These are phyloP conservation scores for Emergomyces pasteurianus DNA, from an alignment of 2,329 filamentous ascomycete genomes.

Conservation along the genomic window DNA sequence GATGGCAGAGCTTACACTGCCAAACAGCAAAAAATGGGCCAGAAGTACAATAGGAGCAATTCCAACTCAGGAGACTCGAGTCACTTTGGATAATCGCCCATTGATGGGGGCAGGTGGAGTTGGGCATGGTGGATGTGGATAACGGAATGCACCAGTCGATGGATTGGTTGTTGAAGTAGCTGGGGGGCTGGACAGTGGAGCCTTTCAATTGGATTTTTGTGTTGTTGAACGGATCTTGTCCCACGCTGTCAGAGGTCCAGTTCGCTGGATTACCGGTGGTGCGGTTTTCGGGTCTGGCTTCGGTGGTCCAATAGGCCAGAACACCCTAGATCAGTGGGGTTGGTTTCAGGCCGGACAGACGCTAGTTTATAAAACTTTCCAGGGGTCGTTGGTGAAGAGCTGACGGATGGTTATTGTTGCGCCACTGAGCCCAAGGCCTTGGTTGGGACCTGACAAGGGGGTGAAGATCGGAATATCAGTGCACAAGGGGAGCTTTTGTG, in stretches of 20 bases:
- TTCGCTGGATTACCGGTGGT: not conserved
- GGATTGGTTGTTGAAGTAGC: not conserved
- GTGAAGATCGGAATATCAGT: not conserved
- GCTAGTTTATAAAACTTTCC: not conserved
- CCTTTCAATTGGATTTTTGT: not conserved
- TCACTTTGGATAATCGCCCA: constrained; percentile 26
- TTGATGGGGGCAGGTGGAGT: constrained; percentile 14
- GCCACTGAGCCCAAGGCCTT: not conserved
- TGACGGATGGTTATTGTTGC: not conserved
- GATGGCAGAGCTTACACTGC: constrained; percentile 31
- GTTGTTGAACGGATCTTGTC: not conserved
- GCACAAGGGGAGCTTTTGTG: not conserved
- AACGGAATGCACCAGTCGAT: not conserved
- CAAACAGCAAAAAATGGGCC: constrained; percentile 31
- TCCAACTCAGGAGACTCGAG: constrained; percentile 20
- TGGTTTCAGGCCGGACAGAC: not conserved
- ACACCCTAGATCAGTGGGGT: not conserved
- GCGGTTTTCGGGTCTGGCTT: not conserved
- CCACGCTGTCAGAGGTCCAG: too few species aligned
- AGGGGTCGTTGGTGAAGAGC: not conserved
- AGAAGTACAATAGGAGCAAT: constrained; percentile 30
- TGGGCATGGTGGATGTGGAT: not conserved
- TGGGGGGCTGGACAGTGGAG: not conserved
- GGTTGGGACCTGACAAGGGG: not conserved
- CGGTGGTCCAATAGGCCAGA: not conserved